phyloP scores from a whole-genome alignment of 495 filamentous ascomycete species.

The Aspergillus indologenus region DNA sequence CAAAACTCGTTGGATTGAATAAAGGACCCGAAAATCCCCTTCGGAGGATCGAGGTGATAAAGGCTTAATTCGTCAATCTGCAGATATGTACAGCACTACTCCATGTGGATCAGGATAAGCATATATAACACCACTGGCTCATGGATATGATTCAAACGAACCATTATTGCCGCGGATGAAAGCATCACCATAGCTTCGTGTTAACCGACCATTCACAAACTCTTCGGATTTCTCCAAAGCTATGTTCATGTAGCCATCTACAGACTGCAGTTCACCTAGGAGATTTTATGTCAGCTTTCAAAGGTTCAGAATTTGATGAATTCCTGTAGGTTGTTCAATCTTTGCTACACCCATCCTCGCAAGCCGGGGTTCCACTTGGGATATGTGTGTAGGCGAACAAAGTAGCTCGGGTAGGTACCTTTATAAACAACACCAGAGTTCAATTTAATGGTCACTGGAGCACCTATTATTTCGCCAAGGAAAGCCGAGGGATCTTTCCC shows the following conservation, averaged over 20 bases:
- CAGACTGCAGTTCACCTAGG: constrained; percentile 86
- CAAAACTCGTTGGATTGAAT: no score
- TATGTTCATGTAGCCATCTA: constrained; percentile 99
- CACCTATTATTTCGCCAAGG: constrained; percentile 86
- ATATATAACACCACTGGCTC: no score
- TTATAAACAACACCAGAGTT: constrained; percentile 96
- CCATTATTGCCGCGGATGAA: constrained; percentile 97
- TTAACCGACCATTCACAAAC: constrained; percentile 76
- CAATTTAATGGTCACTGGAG: constrained; percentile 88
- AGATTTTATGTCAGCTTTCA: neutral
- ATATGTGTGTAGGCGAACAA: neutral
- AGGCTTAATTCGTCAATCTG: neutral
- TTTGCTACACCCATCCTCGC: neutral
- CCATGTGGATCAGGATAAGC: neutral
- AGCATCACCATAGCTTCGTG: constrained; percentile 85
- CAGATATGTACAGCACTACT: constrained; percentile 2
- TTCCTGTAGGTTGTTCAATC: neutral
- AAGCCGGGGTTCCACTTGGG: no score
- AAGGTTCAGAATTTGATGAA: neutral
- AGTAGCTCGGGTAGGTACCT: constrained; percentile 48
- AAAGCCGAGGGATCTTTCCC: constrained; percentile 89
- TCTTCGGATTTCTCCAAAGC: constrained; percentile 93
- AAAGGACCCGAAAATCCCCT: neutral
- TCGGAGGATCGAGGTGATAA: neutral
- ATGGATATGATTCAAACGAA: constrained; percentile 31